Conservation (phyloP, 352 stramenopile species). For the Blastocystis sp. region DNA sequence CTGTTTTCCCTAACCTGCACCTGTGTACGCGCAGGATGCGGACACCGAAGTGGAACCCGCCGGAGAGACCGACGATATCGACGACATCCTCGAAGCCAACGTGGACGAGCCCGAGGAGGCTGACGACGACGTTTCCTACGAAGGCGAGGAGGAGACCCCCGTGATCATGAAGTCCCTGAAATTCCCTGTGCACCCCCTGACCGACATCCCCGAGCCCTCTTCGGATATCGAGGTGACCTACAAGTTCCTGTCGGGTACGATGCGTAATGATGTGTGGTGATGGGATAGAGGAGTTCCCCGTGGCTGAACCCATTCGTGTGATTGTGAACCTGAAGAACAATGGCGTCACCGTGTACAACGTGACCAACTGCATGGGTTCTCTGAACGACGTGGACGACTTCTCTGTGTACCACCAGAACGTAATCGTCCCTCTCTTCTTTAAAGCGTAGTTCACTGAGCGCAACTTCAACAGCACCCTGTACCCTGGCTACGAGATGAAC, state of each 20-base stretch:
- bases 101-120: slow-evolving; percentile 61
- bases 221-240: slow-evolving; percentile 68
- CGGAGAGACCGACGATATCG: slow-evolving; percentile 32
- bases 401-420: slow-evolving; percentile 62
- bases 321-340: slow-evolving; percentile 70
- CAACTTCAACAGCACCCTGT: slow-evolving; percentile 69
- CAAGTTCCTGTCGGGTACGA: slow-evolving; percentile 54
- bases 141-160: slow-evolving; percentile 57
- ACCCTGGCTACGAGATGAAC: slow-evolving; percentile 69
- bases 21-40: slow-evolving; percentile 34
- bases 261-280: not conserved
- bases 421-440: not conserved
- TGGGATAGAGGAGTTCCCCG: slow-evolving; percentile 28
- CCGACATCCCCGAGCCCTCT: slow-evolving; percentile 69
- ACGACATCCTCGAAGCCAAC: slow-evolving; percentile 52
- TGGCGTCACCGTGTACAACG: slow-evolving; percentile 63
- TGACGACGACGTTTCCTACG: slow-evolving; percentile 63
- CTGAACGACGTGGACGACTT: slow-evolving; percentile 66
- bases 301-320: slow-evolving; percentile 64
- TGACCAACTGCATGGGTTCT: slow-evolving; percentile 69
- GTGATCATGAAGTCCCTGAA: slow-evolving; percentile 43
- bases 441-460: slow-evolving; percentile 64
- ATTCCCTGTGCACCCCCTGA: slow-evolving; percentile 51
- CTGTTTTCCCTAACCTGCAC: not conserved
- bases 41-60: not conserved